Evolutionary conservation across 768 basidiomycete genomes (phyloP), one percentile per base, ranked within the genome.

Genomic region (Leucocoprinus birnbaumii): DNA sequence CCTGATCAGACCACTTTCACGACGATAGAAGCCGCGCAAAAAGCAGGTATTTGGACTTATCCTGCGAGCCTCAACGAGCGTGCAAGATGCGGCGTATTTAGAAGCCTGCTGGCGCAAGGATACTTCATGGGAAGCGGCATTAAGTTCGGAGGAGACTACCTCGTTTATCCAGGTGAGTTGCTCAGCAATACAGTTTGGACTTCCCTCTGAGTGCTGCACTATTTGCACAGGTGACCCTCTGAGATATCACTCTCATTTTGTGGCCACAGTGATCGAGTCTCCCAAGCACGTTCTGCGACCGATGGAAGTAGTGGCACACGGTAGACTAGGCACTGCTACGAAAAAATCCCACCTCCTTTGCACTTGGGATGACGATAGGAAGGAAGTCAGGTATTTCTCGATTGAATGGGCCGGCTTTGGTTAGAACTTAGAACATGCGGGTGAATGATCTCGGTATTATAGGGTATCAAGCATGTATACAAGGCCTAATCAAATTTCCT

Each of bases 201-300:
- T n/a, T n/a, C n/a, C 18, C 13, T 10, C 55, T 34, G 19, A n/a
- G n/a, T 14, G 16, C n/a, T 3, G 38, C 8, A 38, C 9, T n/a
- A 34, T 24, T 1, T 27, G 4, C 25, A 24, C 58, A 96, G 94
- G 94, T 53, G 94, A 99, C 67, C 94, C 95, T 8, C 71, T 98
- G 49, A 82, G 97, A 22, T 99, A 96, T 68, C 97, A 99, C 65
- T 97, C 96, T 2, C 97, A 99, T 68, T 98, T 98, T 66, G 86
- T 87, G 19, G 89, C 89, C 19, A 86, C 89, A 4, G 89, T 97
- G 11, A 68, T 92, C 26, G 80, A 88, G 11, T 83, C 88, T 6
- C 82, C 82, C 2, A 59, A 68, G 45, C 64, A 83, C 11, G 60
- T 76, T 1, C 76, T 99, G 48, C 76, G 80, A 46, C 94, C 97